Evolutionary conservation across 2,329 filamentous ascomycete species (phyloP).

Genomic region (Clarireedia sp.): DNA sequence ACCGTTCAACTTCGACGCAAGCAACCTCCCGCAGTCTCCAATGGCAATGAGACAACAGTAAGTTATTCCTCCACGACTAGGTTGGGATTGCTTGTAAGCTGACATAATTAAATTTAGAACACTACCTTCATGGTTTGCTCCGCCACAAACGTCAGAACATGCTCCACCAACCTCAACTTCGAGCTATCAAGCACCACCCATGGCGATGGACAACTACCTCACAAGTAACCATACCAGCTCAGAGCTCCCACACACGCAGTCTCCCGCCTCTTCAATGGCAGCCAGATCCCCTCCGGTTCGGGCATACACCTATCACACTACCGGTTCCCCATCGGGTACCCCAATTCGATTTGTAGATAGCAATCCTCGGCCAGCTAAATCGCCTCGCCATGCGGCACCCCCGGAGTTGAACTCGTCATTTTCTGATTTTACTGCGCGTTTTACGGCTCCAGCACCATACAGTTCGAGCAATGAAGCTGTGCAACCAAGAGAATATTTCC

Average conservation of each 20-base stretch:
- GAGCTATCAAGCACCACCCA: constrained; percentile 18
- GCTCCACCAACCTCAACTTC: constrained; percentile 19
- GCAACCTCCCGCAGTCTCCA: constrained; percentile 24
- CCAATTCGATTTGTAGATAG: constrained; percentile 24
- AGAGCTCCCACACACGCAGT: constrained; percentile 17
- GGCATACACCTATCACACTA: constrained; percentile 7
- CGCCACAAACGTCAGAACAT: constrained; percentile 24
- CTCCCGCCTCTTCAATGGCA: constrained; percentile 14
- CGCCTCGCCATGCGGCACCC: constrained; percentile 26
- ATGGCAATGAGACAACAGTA: constrained; percentile 26
- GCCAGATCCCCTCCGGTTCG: constrained; percentile 5
- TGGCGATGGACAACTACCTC: constrained; percentile 23
- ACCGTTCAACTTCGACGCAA: constrained; percentile 28
- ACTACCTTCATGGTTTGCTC: constrained; percentile 18
- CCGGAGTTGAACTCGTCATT: constrained; percentile 18
- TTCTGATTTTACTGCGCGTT: constrained; percentile 20
- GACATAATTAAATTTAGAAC: constrained; percentile 10
- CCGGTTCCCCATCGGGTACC: constrained; percentile 4
- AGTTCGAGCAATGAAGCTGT: constrained; percentile 12
- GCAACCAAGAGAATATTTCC: constrained; percentile 22
- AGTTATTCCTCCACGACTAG: constrained; percentile 12
- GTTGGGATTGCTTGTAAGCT: constrained; percentile 1
- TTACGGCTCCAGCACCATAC: constrained; percentile 19
- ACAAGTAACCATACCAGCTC: constrained; percentile 20
- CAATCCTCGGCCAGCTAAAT: constrained; percentile 28